phyloP scores from a whole-genome alignment of 1,284 basidiomycete species.

The Rhodotorula sp. region DNA sequence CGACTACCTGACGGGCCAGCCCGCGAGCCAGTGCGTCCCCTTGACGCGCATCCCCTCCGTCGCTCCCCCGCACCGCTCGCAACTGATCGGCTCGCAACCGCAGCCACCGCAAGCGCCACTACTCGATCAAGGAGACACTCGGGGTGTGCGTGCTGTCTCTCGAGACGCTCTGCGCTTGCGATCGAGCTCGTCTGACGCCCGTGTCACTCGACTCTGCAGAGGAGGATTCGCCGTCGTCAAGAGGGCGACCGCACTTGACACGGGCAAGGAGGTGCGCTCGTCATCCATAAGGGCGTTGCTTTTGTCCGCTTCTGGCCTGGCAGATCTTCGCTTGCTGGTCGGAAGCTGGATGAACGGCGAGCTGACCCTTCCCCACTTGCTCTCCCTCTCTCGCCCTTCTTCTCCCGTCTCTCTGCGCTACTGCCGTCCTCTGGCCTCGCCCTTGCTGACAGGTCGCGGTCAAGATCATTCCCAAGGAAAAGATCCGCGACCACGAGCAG shows the following conservation, averaged over 20 bases:
- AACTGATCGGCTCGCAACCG: background rate
- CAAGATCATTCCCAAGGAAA: conserved; percentile 38
- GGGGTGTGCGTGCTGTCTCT: conserved; percentile 7
- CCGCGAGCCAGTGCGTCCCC: conserved; percentile 16
- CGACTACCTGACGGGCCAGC: conserved; percentile 25
- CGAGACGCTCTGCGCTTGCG: background rate
- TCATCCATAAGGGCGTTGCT: background rate
- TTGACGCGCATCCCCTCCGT: too few species aligned
- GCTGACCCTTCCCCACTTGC: conserved; percentile 1
- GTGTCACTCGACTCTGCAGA: background rate
- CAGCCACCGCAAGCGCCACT: conserved; percentile 20
- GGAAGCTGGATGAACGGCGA: too few species aligned
- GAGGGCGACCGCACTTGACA: conserved; percentile 20
- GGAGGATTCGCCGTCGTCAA: conserved; percentile 33
- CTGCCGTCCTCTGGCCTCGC: background rate
- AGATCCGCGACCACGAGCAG: conserved; percentile 22
- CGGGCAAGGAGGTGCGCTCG: conserved; percentile 6
- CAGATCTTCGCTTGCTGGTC: too few species aligned
- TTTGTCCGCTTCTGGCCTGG: background rate
- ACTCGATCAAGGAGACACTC: conserved; percentile 11
- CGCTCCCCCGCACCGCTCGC: background rate
- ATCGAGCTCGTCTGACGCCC: background rate
- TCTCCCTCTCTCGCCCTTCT: background rate
- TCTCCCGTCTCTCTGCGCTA: too few species aligned
- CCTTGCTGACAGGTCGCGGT: conserved; percentile 29